phyloP scores from a whole-genome alignment of 2,329 filamentous ascomycete genomes.

The Sporothrix globosa region DNA sequence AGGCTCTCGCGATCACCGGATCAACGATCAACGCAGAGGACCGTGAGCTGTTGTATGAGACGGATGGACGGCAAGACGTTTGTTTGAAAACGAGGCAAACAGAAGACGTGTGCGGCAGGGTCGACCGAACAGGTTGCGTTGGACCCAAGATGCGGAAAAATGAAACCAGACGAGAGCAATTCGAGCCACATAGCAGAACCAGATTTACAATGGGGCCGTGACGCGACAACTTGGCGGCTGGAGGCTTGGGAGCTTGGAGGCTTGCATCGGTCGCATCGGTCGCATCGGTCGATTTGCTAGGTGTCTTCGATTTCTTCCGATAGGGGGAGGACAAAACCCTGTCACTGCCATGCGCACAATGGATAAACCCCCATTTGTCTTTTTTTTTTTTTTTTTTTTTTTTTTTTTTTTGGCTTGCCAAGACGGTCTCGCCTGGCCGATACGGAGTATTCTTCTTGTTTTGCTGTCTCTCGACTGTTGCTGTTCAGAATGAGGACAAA shows the following conservation, averaged over 20 bases:
- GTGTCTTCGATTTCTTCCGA: background rate
- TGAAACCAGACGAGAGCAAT: background rate
- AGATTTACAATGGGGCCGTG: no score
- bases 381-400: no score
- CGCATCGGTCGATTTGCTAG: background rate
- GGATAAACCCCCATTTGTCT: background rate
- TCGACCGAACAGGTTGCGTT: constrained; percentile 4
- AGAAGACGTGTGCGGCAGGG: background rate
- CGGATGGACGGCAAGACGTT: background rate
- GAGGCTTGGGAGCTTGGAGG: no score
- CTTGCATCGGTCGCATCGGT: constrained; percentile 2
- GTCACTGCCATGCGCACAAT: constrained; percentile 17
- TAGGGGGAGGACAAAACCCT: background rate
- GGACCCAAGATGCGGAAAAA: background rate
- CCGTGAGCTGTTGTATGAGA: background rate
- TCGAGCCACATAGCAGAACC: no score
- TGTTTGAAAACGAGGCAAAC: no score
- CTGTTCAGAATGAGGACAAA: constrained; percentile 3
- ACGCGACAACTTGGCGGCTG: no score
- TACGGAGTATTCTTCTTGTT: background rate
- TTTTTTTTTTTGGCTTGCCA: background rate
- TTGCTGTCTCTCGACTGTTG: background rate
- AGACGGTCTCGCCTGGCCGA: constrained; percentile 4
- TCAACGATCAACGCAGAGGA: background rate
- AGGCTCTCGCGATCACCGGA: constrained; percentile 9